Base-by-base conservation (phyloP, 108 stramenopile species). In the Fistulifera solaris region DNA sequence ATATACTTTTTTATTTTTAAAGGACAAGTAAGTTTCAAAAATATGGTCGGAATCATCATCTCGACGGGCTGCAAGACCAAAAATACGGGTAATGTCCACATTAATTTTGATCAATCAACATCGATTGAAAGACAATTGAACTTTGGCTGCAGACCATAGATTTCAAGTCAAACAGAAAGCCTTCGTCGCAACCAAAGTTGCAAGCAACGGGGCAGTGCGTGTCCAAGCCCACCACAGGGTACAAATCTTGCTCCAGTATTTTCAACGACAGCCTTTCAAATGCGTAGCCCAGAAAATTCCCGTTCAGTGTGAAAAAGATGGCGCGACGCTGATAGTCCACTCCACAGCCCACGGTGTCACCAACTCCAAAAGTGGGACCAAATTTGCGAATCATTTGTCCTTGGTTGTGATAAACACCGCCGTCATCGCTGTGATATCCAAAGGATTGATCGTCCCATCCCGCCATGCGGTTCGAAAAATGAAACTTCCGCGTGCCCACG, bases 341-440 rank as follows among this genome's bases (percentile, higher is more conserved):
- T 0, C 93, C 93, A 59, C 93, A 94, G 5, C 93, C 93, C 0
- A 94, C 81, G 15, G 79, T 80, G 64, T 94, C 93, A 7, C 93
- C 88, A 0, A 57, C 54, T 17, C 86, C 86, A 63, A 76, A 94
- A 0, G 64, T 53, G 14, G 87, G 83, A 18, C 88, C 88, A 61
- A 60, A 84, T 19, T 51, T 56, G 13, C 70, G 59, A 23, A 77
- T 17, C 80, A 82, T 85, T 27, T 60, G 75, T 23, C 93, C 87
- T n/a, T 54, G 56, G 24, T 65, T 55, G 61, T 87, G 81, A 58
- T 89, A 89, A 35, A 81, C 68, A 7, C 84, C 76, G 22, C 93
- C 87, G 61, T 89, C 87, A 61, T 89, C 87, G 22, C 83, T 73
- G 57, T 89, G 93, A 61, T 85, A 89, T 27, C 88, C 93, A 56